A percentile compares a stretch with the other conserved stretches of the same genome.
phyloP scores from a whole-genome alignment of 345 rosid genomes.

The Kernera saxatilis region DNA sequence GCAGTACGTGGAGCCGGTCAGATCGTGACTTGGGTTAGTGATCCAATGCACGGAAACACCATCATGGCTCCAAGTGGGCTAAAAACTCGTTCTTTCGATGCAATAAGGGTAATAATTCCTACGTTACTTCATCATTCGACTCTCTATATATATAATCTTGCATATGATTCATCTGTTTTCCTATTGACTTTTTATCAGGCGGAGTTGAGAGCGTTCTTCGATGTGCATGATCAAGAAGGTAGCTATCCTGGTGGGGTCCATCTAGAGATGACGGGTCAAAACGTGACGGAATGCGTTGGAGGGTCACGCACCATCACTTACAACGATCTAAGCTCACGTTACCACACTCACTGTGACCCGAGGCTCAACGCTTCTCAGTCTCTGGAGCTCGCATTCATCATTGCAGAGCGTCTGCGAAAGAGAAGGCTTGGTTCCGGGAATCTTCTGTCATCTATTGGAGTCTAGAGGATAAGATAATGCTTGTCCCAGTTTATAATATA shows the following conservation, averaged over 20 bases:
- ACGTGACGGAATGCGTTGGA: slow-evolving; percentile 59
- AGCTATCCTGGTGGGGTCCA: slow-evolving; percentile 58
- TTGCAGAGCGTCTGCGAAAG: slow-evolving; percentile 45
- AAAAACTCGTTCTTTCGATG: slow-evolving; percentile 55
- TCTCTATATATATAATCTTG: neutral
- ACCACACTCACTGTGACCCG: slow-evolving; percentile 53
- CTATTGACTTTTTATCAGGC: slow-evolving; percentile 25
- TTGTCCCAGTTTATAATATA: neutral
- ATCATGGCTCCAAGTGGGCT: slow-evolving; percentile 61
- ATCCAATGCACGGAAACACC: slow-evolving; percentile 71
- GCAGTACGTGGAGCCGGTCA: slow-evolving; percentile 59
- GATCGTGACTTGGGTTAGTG: slow-evolving; percentile 68
- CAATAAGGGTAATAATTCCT: slow-evolving; percentile 38
- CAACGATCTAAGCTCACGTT: slow-evolving; percentile 50
- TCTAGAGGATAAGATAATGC: slow-evolving; percentile 6
- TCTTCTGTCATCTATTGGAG: slow-evolving; percentile 16
- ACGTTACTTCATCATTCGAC: neutral
- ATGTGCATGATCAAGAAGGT: slow-evolving; percentile 60
- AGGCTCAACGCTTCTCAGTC: slow-evolving; percentile 58
- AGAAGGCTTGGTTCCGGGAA: slow-evolving; percentile 28
- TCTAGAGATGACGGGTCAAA: slow-evolving; percentile 57
- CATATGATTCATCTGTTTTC: neutral
- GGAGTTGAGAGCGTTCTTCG: slow-evolving; percentile 56
- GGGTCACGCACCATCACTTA: slow-evolving; percentile 50
- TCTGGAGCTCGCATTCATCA: slow-evolving; percentile 51